Evolutionary conservation across 2,329 filamentous ascomycete species (phyloP).

Genomic region (Thelonectria rubi): DNA sequence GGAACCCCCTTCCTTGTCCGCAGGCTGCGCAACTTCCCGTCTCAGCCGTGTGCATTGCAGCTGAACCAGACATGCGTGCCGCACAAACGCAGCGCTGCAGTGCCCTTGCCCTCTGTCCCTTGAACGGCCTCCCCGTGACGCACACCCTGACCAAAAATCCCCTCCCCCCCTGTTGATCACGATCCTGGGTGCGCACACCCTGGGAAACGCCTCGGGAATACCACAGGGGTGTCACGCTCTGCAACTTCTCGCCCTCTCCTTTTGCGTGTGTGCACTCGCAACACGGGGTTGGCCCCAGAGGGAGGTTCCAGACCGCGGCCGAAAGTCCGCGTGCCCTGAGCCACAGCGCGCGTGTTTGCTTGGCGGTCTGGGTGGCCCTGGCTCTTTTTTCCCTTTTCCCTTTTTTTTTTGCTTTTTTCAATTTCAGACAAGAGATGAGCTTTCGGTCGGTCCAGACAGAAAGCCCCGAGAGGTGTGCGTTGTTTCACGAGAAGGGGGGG

Average conservation of each 20-base stretch:
- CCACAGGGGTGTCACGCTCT: constrained; percentile 17
- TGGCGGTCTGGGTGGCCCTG: constrained; percentile 13
- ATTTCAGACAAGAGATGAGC: constrained; percentile 3
- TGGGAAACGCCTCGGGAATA: constrained; percentile 41
- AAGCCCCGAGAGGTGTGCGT: too few relatives aligned
- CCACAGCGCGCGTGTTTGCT: constrained; percentile 25
- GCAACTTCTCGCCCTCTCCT: too few relatives aligned
- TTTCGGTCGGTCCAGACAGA: too few relatives aligned
- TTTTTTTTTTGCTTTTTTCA: constrained; percentile 1
- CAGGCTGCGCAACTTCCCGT: too few relatives aligned
- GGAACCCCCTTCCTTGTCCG: too few relatives aligned
- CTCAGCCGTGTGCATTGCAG: too few relatives aligned
- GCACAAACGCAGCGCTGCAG: not conserved
- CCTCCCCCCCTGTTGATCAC: not conserved
- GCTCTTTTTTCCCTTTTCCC: not conserved
- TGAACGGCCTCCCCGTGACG: not conserved
- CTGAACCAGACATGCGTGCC: not conserved
- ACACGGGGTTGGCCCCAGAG: not conserved
- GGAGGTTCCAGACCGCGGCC: constrained; percentile 28
- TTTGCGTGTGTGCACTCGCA: too few relatives aligned
- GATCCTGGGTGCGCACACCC: not conserved
- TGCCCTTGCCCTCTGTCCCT: too few relatives aligned
- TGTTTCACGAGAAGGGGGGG: too few relatives aligned
- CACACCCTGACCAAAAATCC: not conserved
- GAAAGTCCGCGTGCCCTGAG: constrained; percentile 37